phyloP scores from a whole-genome alignment of 306 rosid genomes.

The Spatholobus suberectus region DNA sequence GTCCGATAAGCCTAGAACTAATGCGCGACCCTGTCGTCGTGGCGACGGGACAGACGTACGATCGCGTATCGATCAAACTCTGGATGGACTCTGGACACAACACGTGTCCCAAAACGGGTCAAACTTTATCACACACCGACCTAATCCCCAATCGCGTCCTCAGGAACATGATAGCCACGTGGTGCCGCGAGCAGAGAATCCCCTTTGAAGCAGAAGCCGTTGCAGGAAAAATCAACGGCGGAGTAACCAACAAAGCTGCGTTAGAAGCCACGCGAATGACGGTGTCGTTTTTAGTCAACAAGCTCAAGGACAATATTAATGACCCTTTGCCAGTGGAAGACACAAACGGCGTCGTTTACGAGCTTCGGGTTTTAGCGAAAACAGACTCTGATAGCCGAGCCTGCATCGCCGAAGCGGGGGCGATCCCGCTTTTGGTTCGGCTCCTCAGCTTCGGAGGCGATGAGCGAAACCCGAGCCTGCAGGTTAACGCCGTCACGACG shows the following conservation, averaged over 20 bases:
- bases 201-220: conserved; percentile 60
- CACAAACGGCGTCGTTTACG: conserved; percentile 70
- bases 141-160: conserved; percentile 73
- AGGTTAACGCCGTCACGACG: conserved; percentile 88
- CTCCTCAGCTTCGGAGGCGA: conserved; percentile 48
- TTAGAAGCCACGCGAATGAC: conserved; percentile 82
- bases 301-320: conserved; percentile 34
- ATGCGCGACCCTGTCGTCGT: conserved; percentile 90
- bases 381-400: conserved; percentile 82
- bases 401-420: conserved; percentile 86
- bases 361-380: conserved; percentile 78
- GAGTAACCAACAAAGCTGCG: conserved; percentile 67
- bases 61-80: conserved; percentile 66
- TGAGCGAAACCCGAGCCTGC: conserved; percentile 52
- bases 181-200: conserved; percentile 82
- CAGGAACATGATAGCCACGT: conserved; percentile 71
- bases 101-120: conserved; percentile 99
- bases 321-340: conserved; percentile 46
- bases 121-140: conserved; percentile 67
- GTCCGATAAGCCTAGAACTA: conserved; percentile 82
- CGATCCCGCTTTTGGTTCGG: conserved; percentile 67
- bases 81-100: conserved; percentile 90
- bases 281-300: conserved; percentile 68
- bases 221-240: conserved; percentile 46
- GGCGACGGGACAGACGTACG: conserved; percentile 98